These are phyloP conservation scores for Porogramme epimiltina DNA, from an alignment of 1,284 basidiomycete genomes.

Conservation along the genomic window DNA sequence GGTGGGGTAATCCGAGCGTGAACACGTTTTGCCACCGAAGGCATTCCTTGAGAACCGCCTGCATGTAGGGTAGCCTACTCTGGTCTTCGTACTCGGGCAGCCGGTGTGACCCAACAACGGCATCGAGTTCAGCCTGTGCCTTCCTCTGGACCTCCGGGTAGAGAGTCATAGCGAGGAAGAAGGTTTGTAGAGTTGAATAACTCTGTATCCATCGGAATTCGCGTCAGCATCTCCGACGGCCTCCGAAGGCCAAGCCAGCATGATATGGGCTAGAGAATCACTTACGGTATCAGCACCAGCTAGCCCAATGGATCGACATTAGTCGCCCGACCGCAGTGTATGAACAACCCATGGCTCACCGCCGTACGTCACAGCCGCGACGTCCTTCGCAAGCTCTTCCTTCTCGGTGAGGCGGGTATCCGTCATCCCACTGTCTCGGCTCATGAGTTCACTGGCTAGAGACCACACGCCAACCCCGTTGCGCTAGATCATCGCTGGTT, in stretches of 20 bases:
- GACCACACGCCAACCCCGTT: conserved; percentile 7
- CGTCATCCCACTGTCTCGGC: conserved; percentile 6
- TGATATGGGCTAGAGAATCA: background rate
- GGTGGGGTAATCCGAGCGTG: conserved; percentile 26
- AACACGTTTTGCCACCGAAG: conserved; percentile 37
- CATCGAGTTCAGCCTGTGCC: conserved; percentile 39
- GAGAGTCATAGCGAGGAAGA: conserved; percentile 38
- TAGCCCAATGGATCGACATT: conserved; percentile 1
- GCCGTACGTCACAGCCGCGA: conserved; percentile 13
- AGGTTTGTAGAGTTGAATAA: conserved; percentile 23
- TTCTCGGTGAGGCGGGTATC: conserved; percentile 1
- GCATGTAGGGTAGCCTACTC: conserved; percentile 36
- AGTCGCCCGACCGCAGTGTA: too few relatives aligned
- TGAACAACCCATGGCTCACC: conserved; percentile 4
- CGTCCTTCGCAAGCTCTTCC: conserved; percentile 17
- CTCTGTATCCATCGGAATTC: conserved; percentile 8
- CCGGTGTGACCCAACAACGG: conserved; percentile 33
- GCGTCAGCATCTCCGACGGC: background rate
- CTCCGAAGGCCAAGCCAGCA: too few relatives aligned
- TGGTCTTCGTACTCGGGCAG: conserved; percentile 40
- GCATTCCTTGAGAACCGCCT: conserved; percentile 40
- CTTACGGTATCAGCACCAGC: conserved; percentile 25
- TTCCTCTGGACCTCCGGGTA: conserved; percentile 37
- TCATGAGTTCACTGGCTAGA: conserved; percentile 10
- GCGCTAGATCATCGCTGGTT: background rate